Base-by-base conservation (phyloP, 1,284 basidiomycete species). In the Cryptococcus hybrid region DNA sequence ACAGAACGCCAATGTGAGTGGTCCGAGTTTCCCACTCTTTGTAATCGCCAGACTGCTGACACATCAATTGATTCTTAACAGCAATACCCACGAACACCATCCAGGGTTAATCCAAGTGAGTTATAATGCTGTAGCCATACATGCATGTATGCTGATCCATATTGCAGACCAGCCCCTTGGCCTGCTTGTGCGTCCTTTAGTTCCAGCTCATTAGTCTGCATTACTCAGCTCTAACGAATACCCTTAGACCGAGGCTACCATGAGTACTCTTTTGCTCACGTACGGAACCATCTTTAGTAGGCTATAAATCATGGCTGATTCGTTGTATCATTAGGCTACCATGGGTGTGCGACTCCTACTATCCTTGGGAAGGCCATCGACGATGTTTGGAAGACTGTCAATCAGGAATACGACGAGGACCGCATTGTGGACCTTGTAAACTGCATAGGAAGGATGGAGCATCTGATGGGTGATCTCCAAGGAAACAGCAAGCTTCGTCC, bases 321-420 rank as follows among this genome's bases (percentile, higher is more conserved):
- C 3, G 47, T 57, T 9, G 40, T 50, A 30, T 11, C 43, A 38
- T 5, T 50, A 78, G 75, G 90, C 90, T 42, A 91, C 89, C 7
- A 96, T 96, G 92, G 90, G 91, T 62, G 87, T 90, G 50, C 88
- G 94, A 59, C 84, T 97, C 40, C 94, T 1, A 97, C 94, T 50
- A 97, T 97, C 65, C 82, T 98, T 49, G 92, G 92, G 64, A 98
- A 98, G 80, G 94, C 89, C 7, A 94, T 97, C 69, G 92, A 96
- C 70, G 94, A 98, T 73, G 84, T 88, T 35, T 88, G 90, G 63
- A 85, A 86, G 69, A 97, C 94, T 36, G 83, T 98, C 68, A 97
- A 97, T 78, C 86, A 90, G 55, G 85, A 81, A 76, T 88, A 84
- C 54, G 83, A 87, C 44, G 93, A 97, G 76, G 92, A 97, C 63